Evolutionary conservation across 139 green algal genomes (phyloP).

Genomic region (Picochlorum costavermella): DNA sequence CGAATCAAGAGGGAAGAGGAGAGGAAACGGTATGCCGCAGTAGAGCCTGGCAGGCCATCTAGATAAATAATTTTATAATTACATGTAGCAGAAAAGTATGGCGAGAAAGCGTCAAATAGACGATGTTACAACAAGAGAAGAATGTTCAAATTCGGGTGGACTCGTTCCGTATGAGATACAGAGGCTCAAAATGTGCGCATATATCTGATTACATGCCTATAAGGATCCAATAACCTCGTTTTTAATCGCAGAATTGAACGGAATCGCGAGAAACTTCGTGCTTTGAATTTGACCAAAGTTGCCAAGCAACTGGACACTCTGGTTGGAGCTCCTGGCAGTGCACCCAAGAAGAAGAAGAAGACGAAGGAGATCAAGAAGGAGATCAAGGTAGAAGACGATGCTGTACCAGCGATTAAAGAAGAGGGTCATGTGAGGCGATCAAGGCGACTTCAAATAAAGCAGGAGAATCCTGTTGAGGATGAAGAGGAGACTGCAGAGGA

Average conservation of each 20-base stretch:
- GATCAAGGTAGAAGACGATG: neutral
- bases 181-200: neutral
- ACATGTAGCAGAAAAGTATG: too few relatives aligned
- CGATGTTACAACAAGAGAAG: neutral
- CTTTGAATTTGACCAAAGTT: neutral
- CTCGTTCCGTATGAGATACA: constrained; percentile 9
- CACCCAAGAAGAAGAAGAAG: neutral
- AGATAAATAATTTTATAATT: too few relatives aligned
- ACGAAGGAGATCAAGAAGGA: neutral
- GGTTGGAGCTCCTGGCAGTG: neutral
- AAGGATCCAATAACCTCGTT: neutral
- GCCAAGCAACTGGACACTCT: neutral
- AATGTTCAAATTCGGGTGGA: neutral
- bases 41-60: too few relatives aligned
- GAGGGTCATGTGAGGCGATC: constrained; percentile 3
- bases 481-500: constrained; percentile 14
- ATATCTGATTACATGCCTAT: too few relatives aligned
- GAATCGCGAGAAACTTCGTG: constrained; percentile 9
- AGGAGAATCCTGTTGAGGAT: neutral
- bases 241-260: constrained; percentile 21
- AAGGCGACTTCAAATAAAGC: neutral
- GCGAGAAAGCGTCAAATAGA: too few relatives aligned
- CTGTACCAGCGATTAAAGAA: neutral
- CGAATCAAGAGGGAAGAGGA: too few relatives aligned
- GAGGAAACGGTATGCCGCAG: too few relatives aligned